These are phyloP conservation scores for Cucumis cinereus DNA, from an alignment of 306 rosid species.

Conservation along the genomic window DNA sequence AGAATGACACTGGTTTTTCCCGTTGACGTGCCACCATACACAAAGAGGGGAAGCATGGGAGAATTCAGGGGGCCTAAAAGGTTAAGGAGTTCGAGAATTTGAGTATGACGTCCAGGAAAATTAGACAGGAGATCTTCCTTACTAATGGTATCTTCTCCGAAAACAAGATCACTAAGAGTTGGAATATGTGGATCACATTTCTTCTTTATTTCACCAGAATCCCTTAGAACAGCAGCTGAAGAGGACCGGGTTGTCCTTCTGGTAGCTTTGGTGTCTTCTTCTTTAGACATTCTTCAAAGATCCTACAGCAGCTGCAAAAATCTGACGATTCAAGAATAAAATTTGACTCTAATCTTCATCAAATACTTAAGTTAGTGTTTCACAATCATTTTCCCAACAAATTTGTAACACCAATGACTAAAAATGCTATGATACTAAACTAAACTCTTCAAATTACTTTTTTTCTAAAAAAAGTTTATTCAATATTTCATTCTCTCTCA, in stretches of 20 bases:
- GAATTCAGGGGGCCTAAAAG: slow-evolving; percentile 67
- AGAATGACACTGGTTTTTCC: slow-evolving; percentile 75
- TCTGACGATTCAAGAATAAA: neutral
- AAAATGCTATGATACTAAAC: neutral
- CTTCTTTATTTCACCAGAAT: slow-evolving; percentile 20
- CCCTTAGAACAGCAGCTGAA: slow-evolving; percentile 25
- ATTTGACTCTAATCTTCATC: neutral
- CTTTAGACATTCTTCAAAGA: slow-evolving; percentile 37
- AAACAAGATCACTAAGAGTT: slow-evolving; percentile 45
- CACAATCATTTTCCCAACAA: neutral
- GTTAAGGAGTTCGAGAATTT: slow-evolving; percentile 48
- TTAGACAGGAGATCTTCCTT: slow-evolving; percentile 41
- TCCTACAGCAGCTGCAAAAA: neutral
- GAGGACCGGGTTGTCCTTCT: slow-evolving; percentile 63
- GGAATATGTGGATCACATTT: slow-evolving; percentile 21
- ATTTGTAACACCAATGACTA: neutral
- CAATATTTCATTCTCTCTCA: neutral
- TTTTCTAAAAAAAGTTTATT: neutral
- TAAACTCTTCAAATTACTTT: neutral
- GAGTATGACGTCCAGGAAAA: slow-evolving; percentile 57
- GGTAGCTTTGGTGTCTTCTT: slow-evolving; percentile 27
- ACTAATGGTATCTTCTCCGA: slow-evolving; percentile 59
- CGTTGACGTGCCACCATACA: slow-evolving; percentile 65
- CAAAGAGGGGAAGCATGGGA: slow-evolving; percentile 66
- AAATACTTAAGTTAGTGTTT: neutral